Conservation (phyloP, 2,329 filamentous ascomycete species). For the Mycocentrospora acerina region DNA sequence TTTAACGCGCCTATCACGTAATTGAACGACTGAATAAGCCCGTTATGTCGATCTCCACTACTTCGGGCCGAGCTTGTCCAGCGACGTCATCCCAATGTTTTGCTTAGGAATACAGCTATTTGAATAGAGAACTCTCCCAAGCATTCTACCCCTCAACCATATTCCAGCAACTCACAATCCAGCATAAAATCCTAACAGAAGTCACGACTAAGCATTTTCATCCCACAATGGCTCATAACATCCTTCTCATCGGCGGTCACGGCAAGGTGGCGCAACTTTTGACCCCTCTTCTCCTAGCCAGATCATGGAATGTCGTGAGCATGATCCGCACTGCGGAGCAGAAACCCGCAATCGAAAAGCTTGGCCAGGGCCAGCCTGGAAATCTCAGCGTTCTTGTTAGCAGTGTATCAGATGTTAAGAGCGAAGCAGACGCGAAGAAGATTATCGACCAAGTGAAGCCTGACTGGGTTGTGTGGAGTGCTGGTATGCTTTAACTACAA, state of each 20-base stretch:
- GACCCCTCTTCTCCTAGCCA: slow-evolving; percentile 73
- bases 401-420: slow-evolving; percentile 71
- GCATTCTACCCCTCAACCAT: background rate
- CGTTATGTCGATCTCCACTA: no score
- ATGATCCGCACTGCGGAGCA: slow-evolving; percentile 75
- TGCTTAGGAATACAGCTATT: background rate
- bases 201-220: no score
- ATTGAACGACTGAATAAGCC: no score
- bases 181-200: background rate
- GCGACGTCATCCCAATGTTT: slow-evolving; percentile 17
- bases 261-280: slow-evolving; percentile 75
- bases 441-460: slow-evolving; percentile 63
- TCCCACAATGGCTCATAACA: slow-evolving; percentile 33
- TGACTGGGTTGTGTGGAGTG: slow-evolving; percentile 70
- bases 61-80: slow-evolving; percentile 4
- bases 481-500: slow-evolving; percentile 59
- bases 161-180: background rate
- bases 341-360: slow-evolving; percentile 61
- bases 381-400: slow-evolving; percentile 69
- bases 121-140: no score
- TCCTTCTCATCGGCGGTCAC: slow-evolving; percentile 78
- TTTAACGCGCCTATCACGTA: no score
- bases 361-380: slow-evolving; percentile 60
- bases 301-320: slow-evolving; percentile 75
- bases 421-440: slow-evolving; percentile 60